phyloP scores from a whole-genome alignment of 306 rosid genomes.

The Elaeagnus macrophylla region DNA sequence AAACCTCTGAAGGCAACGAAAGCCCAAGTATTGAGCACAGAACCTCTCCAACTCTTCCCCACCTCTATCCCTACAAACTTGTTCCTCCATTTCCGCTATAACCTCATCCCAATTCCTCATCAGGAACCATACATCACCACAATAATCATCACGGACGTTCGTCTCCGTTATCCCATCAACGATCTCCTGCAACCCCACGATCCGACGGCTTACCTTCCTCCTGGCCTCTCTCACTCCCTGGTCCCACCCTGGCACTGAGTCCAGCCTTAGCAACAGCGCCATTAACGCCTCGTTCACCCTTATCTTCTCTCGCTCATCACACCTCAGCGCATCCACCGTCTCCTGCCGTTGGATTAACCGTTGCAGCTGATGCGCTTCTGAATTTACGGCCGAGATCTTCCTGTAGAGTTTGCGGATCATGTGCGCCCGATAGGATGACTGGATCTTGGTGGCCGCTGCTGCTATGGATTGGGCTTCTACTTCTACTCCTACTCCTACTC shows the following conservation, averaged over 20 bases:
- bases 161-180: conserved; percentile 50
- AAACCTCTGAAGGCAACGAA: conserved; percentile 84
- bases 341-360: conserved; percentile 76
- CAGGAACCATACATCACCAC: conserved; percentile 15
- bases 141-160: conserved; percentile 29
- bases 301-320: conserved; percentile 52
- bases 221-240: conserved; percentile 73
- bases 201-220: conserved; percentile 73
- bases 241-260: conserved; percentile 78
- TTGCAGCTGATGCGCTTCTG: conserved; percentile 52
- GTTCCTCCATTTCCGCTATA: conserved; percentile 71
- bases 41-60: conserved; percentile 73
- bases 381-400: conserved; percentile 42
- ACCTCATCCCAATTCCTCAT: conserved; percentile 54
- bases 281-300: conserved; percentile 74
- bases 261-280: conserved; percentile 61
- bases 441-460: conserved; percentile 54
- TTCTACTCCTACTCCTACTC: too few relatives aligned
- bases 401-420: conserved; percentile 51
- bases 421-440: conserved; percentile 64
- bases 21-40: conserved; percentile 58
- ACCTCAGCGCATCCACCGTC: conserved; percentile 78
- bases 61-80: conserved; percentile 62
- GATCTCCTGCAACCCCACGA: conserved; percentile 87
- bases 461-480: conserved; percentile 17